phyloP scores from a whole-genome alignment of 352 stramenopile genomes.

The Phytophthora boehmeriae region DNA sequence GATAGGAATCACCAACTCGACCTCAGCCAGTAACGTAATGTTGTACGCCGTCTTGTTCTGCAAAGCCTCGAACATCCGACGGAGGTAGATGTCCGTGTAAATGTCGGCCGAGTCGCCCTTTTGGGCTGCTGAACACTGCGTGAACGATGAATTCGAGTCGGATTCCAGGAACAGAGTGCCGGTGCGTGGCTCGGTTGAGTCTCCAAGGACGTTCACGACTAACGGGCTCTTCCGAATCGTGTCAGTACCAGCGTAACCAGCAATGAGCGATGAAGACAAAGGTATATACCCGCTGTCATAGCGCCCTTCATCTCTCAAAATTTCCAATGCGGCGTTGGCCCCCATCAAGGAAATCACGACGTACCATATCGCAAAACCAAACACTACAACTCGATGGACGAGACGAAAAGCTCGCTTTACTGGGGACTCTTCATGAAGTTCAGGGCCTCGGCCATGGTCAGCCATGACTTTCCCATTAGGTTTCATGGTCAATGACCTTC shows the following conservation, averaged over 20 bases:
- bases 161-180: constrained; percentile 46
- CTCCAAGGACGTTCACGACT: constrained; percentile 24
- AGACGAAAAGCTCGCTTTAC: constrained; percentile 14
- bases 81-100: constrained; percentile 39
- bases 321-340: constrained; percentile 16
- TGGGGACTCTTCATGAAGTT: constrained; percentile 14
- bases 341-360: constrained; percentile 24
- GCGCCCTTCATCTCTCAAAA: constrained; percentile 30
- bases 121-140: constrained; percentile 8
- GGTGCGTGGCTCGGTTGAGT: constrained; percentile 31
- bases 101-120: constrained; percentile 20
- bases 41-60: constrained; percentile 44
- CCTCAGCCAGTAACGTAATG: constrained; percentile 32
- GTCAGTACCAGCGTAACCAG: constrained; percentile 26
- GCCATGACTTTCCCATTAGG: constrained; percentile 27
- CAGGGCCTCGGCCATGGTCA: constrained; percentile 5
- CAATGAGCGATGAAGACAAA: constrained; percentile 27
- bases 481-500: constrained; percentile 5
- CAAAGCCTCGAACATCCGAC: constrained; percentile 34
- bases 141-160: constrained; percentile 20
- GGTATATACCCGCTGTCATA: constrained; percentile 14
- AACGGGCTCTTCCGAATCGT: constrained; percentile 41
- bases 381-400: constrained; percentile 11
- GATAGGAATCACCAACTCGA: constrained; percentile 32
- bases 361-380: constrained; percentile 22